Percentiles rank a stretch among this genome's conserved stretches.
phyloP scores from a whole-genome alignment of 75 land plant genomes.

The Selaginella tamariscina region DNA sequence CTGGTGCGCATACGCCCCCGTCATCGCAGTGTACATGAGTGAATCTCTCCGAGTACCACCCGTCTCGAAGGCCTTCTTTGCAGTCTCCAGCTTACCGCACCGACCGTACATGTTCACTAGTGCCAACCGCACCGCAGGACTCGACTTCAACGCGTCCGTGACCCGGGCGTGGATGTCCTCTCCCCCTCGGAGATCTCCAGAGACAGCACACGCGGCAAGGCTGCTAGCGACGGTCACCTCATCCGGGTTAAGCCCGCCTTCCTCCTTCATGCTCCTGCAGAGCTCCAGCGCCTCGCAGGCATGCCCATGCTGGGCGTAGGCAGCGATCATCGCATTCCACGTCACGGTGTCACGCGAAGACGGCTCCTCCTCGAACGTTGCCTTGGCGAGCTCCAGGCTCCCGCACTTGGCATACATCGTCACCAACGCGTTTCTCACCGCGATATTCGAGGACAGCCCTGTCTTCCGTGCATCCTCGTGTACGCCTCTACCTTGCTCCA shows the following conservation, averaged over 20 bases:
- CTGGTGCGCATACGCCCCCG: conserved; percentile 35
- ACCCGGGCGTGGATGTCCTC: background rate
- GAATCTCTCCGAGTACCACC: conserved; percentile 13
- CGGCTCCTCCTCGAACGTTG: background rate
- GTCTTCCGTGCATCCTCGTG: background rate
- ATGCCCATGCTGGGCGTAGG: conserved; percentile 5
- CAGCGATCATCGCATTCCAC: conserved; percentile 11
- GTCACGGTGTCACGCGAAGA: background rate
- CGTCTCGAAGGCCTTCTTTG: background rate
- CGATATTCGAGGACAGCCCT: background rate
- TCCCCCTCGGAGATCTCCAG: background rate
- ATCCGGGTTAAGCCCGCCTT: conserved; percentile 1
- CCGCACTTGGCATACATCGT: conserved; percentile 13
- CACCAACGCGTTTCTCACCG: background rate
- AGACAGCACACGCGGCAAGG: background rate
- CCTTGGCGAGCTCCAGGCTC: conserved; percentile 3
- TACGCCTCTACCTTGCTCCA: background rate
- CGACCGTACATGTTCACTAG: conserved; percentile 8
- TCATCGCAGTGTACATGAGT: conserved; percentile 38
- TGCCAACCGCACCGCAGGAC: background rate
- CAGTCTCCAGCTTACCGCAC: background rate
- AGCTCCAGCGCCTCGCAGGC: conserved; percentile 7
- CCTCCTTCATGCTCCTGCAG: background rate
- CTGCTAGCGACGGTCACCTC: conserved; percentile 3
- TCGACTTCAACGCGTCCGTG: background rate